Percentiles rank a stretch among this genome's conserved stretches.
Evolutionary conservation across 2,329 filamentous ascomycete species (phyloP).

Genomic region (Anthostomella pinea): DNA sequence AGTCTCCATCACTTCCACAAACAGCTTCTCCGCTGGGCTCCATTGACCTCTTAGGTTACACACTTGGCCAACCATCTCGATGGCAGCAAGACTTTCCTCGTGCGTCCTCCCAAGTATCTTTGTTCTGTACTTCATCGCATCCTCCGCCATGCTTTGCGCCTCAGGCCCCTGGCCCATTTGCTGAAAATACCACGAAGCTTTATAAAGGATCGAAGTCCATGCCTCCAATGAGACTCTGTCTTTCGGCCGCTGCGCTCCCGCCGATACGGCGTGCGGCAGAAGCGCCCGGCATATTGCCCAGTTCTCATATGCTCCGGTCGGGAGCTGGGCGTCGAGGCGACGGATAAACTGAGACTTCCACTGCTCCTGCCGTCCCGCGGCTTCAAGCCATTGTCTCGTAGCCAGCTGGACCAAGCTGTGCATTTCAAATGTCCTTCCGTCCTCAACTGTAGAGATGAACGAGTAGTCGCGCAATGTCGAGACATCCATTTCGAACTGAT

Average conservation of each 20-base stretch:
- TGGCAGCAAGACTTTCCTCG: too few relatives aligned
- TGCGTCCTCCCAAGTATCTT: too few relatives aligned
- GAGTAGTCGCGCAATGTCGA: conserved; percentile 34
- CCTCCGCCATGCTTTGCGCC: conserved; percentile 2
- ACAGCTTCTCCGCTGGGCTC: too few relatives aligned
- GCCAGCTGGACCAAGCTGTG: conserved; percentile 41
- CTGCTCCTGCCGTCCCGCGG: conserved; percentile 20
- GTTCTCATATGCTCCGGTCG: conserved; percentile 26
- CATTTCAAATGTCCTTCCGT: conserved; percentile 36
- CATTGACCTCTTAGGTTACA: too few relatives aligned
- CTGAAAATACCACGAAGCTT: neutral
- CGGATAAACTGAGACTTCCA: conserved; percentile 31
- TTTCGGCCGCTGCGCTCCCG: neutral
- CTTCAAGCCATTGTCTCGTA: conserved; percentile 33
- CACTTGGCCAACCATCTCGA: too few relatives aligned
- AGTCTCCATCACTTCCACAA: too few relatives aligned
- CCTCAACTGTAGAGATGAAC: conserved; percentile 29
- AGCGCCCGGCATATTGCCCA: conserved; percentile 15
- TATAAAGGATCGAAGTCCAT: conserved; percentile 20
- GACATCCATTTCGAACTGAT: conserved; percentile 34
- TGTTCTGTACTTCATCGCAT: neutral
- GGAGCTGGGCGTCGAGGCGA: conserved; percentile 27
- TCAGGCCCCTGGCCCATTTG: conserved; percentile 3
- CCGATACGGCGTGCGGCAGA: conserved; percentile 7
- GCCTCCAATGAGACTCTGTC: conserved; percentile 1